phyloP scores from a whole-genome alignment of 306 rosid genomes.

The Vigna reflexopilosa region DNA sequence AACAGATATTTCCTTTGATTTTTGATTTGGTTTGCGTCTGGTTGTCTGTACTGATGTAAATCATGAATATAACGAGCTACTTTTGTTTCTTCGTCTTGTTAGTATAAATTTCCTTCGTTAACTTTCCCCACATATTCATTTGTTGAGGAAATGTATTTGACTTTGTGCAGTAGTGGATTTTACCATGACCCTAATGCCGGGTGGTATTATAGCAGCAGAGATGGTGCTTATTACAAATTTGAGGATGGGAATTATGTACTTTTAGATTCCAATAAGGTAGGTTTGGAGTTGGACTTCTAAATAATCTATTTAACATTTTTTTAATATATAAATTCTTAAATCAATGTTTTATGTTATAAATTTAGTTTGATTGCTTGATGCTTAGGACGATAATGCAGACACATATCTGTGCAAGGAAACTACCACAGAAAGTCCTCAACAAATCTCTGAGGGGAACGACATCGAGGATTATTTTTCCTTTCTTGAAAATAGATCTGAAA shows the following conservation, averaged over 20 bases:
- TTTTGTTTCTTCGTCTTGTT: background rate
- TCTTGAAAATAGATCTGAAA: constrained; percentile 42
- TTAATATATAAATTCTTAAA: background rate
- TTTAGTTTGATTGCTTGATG: constrained; percentile 5
- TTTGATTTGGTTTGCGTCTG: background rate
- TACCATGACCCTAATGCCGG: constrained; percentile 89
- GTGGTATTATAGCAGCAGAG: constrained; percentile 83
- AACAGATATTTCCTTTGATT: background rate
- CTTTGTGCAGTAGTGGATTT: constrained; percentile 78
- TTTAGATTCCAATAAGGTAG: constrained; percentile 58
- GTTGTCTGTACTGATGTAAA: constrained; percentile 10
- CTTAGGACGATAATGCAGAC: constrained; percentile 55
- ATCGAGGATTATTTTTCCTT: constrained; percentile 46
- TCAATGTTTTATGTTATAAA: constrained; percentile 28
- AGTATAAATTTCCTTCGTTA: background rate
- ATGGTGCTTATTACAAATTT: constrained; percentile 77
- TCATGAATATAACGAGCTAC: background rate
- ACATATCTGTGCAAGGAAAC: constrained; percentile 38
- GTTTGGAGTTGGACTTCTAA: constrained; percentile 1
- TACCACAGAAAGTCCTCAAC: constrained; percentile 43
- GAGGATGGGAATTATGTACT: constrained; percentile 86
- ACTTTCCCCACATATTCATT: background rate
- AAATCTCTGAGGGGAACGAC: constrained; percentile 17
- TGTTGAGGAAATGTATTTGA: constrained; percentile 16
- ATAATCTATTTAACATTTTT: background rate